Evolutionary conservation across 352 stramenopile genomes (phyloP).

Genomic region (Discostella stelligera): DNA sequence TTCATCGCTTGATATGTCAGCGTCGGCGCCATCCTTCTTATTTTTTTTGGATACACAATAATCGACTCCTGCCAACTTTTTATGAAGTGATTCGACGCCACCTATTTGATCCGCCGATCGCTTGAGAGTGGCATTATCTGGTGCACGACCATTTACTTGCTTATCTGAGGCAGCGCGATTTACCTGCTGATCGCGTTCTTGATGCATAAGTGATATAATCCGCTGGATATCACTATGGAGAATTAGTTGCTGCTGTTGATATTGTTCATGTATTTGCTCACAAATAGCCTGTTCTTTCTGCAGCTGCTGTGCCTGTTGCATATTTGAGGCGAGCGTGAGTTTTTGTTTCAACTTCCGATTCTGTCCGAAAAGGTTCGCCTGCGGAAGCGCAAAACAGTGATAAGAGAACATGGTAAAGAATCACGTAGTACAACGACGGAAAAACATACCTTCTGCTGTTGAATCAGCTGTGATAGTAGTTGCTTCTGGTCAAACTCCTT

Average conservation of each 20-base stretch:
- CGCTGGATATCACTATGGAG: conserved; percentile 58
- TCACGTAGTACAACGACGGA: neutral
- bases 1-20: conserved; percentile 17
- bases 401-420: neutral
- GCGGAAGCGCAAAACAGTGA: neutral
- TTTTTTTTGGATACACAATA: neutral
- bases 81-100: conserved; percentile 30
- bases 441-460: conserved; percentile 50
- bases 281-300: conserved; percentile 65
- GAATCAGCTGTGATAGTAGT: conserved; percentile 57
- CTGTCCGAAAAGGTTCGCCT: conserved; percentile 58
- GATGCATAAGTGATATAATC: conserved; percentile 12
- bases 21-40: conserved; percentile 16
- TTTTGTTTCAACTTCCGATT: conserved; percentile 64
- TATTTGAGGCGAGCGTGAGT: conserved; percentile 27
- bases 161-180: neutral
- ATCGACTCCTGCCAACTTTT: conserved; percentile 10
- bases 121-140: neutral
- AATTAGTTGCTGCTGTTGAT: conserved; percentile 64
- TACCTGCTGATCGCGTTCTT: conserved; percentile 12
- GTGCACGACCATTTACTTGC: neutral
- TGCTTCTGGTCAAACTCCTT: conserved; percentile 64
- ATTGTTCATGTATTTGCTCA: conserved; percentile 59
- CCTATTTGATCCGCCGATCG: conserved; percentile 7
- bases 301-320: conserved; percentile 56